A percentile compares a stretch with the other conserved stretches of the same genome.
Evolutionary conservation across 2,329 filamentous ascomycete species (phyloP).

Genomic region (Ophiostoma himal-ulmi): DNA sequence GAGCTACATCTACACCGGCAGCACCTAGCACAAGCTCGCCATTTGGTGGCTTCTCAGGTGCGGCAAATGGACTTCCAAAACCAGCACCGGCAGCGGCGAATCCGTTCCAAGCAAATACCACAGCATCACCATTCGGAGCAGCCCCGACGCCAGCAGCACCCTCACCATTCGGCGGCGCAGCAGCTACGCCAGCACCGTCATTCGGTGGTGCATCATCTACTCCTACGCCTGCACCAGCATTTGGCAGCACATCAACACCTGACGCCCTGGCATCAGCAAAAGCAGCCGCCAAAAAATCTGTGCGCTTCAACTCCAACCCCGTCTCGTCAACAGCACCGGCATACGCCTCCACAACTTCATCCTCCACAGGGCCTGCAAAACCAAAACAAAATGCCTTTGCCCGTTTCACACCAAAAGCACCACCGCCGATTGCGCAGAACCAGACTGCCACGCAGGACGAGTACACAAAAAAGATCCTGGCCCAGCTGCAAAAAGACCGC

Average conservation of each 20-base stretch:
- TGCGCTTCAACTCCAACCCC: constrained; percentile 19
- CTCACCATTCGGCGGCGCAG: not conserved
- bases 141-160: not conserved
- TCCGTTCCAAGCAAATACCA: not conserved
- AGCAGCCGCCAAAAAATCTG: constrained; percentile 18
- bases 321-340: not conserved
- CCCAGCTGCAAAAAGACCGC: constrained; percentile 49
- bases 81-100: not conserved
- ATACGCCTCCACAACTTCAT: not conserved
- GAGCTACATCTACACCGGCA: not conserved
- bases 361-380: not conserved
- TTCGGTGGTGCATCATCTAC: not conserved
- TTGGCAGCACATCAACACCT: not conserved
- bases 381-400: constrained; percentile 10
- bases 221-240: not conserved
- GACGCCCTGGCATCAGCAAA: constrained; percentile 7
- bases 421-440: not conserved
- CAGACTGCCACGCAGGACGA: constrained; percentile 23
- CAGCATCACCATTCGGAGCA: not conserved
- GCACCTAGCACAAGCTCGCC: not conserved
- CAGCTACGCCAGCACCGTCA: not conserved
- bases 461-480: constrained; percentile 47
- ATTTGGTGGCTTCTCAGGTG: not conserved
- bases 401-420: not conserved
- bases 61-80: not conserved